Percentiles rank a stretch among this genome's conserved stretches.
phyloP scores from a whole-genome alignment of 106 monocot genomes.

The Acanthochlamys bracteata region DNA sequence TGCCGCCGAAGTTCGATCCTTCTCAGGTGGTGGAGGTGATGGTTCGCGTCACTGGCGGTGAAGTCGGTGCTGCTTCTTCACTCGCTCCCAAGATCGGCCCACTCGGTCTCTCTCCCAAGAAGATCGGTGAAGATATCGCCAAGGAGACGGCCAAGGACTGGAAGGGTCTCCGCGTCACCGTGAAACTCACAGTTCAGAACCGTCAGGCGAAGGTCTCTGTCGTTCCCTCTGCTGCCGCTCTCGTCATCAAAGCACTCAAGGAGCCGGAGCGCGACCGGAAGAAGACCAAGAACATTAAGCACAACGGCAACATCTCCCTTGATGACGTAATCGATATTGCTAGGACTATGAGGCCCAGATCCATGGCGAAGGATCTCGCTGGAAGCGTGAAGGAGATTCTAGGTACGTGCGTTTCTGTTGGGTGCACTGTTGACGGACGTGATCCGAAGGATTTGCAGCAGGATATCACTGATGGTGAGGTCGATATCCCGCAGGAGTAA shows the following conservation, averaged over 20 bases:
- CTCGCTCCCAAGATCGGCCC: slow-evolving; percentile 18
- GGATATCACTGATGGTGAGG: slow-evolving; percentile 12
- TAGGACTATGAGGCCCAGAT: slow-evolving; percentile 5
- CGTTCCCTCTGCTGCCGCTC: slow-evolving; percentile 34
- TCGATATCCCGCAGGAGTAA: slow-evolving; percentile 10
- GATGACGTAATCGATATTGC: slow-evolving; percentile 14
- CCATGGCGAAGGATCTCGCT: slow-evolving; percentile 19
- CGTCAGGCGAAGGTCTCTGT: slow-evolving; percentile 44
- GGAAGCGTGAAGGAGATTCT: slow-evolving; percentile 19
- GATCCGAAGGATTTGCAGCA: slow-evolving; percentile 16
- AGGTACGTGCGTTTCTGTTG: slow-evolving; percentile 16
- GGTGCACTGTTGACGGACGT: slow-evolving; percentile 18
- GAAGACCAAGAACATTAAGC: slow-evolving; percentile 29
- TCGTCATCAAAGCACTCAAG: slow-evolving; percentile 42
- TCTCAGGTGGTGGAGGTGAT: slow-evolving; percentile 19
- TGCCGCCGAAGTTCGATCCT: slow-evolving; percentile 26
- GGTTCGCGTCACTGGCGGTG: slow-evolving; percentile 23
- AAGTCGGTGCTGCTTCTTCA: slow-evolving; percentile 21
- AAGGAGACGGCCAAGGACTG: slow-evolving; percentile 45
- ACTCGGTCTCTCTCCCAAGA: slow-evolving; percentile 32
- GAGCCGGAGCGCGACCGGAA: slow-evolving; percentile 37
- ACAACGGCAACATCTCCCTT: slow-evolving; percentile 22
- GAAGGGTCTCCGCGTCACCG: slow-evolving; percentile 44
- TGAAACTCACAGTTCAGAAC: slow-evolving; percentile 41
- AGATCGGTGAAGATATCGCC: slow-evolving; percentile 43